Percentiles rank a stretch among this genome's conserved stretches.
These are phyloP conservation scores for Dimargaris xerosporica DNA, from an alignment of 192 early-diverging fungal genomes.

Conservation along the genomic window DNA sequence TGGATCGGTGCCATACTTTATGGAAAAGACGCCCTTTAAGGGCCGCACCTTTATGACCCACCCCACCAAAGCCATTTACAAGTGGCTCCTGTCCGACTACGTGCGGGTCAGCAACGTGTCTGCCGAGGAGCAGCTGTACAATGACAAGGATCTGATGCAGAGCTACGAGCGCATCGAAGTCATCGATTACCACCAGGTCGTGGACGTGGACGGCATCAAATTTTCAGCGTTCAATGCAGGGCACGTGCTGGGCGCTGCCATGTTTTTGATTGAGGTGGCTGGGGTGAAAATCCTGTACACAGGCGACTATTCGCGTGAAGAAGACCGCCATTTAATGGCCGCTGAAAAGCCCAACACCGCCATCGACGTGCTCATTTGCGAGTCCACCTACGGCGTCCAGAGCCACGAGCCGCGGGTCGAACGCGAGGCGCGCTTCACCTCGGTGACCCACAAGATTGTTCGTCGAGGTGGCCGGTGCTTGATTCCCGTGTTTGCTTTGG, in stretches of 20 bases:
- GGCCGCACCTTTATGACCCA: constrained; percentile 98
- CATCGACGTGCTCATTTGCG: constrained; percentile 87
- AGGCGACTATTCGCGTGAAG: constrained; percentile 97
- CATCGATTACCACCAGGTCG: constrained; percentile 90
- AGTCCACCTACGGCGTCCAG: constrained; percentile 94
- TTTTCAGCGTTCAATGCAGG: constrained; percentile 97
- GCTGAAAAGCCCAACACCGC: constrained; percentile 77
- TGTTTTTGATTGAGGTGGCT: constrained; percentile 88
- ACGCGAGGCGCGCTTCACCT: constrained; percentile 78
- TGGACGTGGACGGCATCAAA: constrained; percentile 87
- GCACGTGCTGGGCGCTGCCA: constrained; percentile 94
- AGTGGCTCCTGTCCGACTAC: constrained; percentile 91
- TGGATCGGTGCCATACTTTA: constrained; percentile 87
- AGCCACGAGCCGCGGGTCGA: constrained; percentile 88
- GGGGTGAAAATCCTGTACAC: constrained; percentile 89
- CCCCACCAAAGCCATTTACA: constrained; percentile 95
- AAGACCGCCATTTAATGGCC: constrained; percentile 95
- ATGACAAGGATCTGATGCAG: constrained; percentile 69
- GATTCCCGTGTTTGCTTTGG: constrained; percentile 94
- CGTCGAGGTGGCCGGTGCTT: constrained; percentile 77
- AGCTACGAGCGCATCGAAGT: constrained; percentile 84
- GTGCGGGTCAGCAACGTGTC: constrained; percentile 59
- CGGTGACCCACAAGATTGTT: constrained; percentile 70
- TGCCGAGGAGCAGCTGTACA: constrained; percentile 72
- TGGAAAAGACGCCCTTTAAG: constrained; percentile 93